Evolutionary conservation across 2,329 filamentous ascomycete genomes (phyloP).

Genomic region (Scedosporium apiospermum): DNA sequence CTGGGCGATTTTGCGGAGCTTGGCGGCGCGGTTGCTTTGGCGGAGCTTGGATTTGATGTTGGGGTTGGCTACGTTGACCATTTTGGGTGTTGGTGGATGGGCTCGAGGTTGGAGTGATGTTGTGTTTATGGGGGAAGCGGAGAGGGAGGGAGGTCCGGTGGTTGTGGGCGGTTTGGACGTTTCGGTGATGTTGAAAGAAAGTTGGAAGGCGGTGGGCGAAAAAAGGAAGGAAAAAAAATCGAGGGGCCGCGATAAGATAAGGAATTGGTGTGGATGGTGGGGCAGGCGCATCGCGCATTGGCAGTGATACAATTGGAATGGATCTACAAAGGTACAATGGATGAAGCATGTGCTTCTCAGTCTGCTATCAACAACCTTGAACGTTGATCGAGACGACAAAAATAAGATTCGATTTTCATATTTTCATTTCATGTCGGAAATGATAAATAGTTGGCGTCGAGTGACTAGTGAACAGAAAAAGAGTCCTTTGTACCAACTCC

Average conservation of each 20-base stretch:
- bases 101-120: neutral
- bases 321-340: no score
- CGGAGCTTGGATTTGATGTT: slow-evolving; percentile 48
- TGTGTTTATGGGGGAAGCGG: neutral
- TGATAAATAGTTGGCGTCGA: no score
- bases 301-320: no score
- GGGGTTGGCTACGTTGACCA: slow-evolving; percentile 50
- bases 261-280: slow-evolving; percentile 5
- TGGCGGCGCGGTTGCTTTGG: slow-evolving; percentile 34
- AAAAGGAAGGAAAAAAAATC: slow-evolving; percentile 1
- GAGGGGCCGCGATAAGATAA: slow-evolving; percentile 9
- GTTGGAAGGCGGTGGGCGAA: neutral
- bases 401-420: no score
- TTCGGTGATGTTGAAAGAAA: neutral
- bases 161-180: neutral
- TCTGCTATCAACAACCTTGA: no score
- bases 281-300: neutral
- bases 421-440: no score
- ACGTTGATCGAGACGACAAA: no score
- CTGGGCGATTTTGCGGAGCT: slow-evolving; percentile 31
- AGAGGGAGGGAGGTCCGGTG: neutral
- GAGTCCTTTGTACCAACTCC: neutral
- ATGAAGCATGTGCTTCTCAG: no score
- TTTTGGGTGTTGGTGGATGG: slow-evolving; percentile 17
- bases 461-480: no score